Evolutionary conservation across 192 early-diverging fungal species (phyloP).

Genomic region (Backusella sp.): DNA sequence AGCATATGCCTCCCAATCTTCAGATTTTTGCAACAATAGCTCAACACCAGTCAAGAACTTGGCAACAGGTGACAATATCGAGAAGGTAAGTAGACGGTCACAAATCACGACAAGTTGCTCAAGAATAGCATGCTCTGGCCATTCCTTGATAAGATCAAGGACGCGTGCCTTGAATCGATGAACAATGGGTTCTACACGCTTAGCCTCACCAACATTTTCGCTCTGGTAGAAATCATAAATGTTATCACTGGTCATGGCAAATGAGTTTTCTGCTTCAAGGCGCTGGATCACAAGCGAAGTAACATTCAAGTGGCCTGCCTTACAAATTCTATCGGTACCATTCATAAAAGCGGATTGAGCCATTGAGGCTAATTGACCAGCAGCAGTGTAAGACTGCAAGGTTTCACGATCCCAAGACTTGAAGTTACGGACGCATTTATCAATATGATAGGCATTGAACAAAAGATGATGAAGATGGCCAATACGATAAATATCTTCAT

Average conservation of each 20-base stretch:
- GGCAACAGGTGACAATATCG: conserved; percentile 80
- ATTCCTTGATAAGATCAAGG: conserved; percentile 64
- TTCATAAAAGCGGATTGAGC: conserved; percentile 29
- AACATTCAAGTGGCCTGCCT: conserved; percentile 22
- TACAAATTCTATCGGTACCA: conserved; percentile 13
- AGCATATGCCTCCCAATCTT: conserved; percentile 95
- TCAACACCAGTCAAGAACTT: conserved; percentile 91
- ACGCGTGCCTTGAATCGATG: conserved; percentile 58
- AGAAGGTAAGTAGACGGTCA: conserved; percentile 59
- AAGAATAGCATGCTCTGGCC: conserved; percentile 92
- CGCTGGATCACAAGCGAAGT: conserved; percentile 21
- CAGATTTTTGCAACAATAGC: conserved; percentile 79
- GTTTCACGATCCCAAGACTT: conserved; percentile 17
- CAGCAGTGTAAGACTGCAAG: conserved; percentile 38
- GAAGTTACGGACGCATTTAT: conserved; percentile 3
- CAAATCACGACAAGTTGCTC: conserved; percentile 69
- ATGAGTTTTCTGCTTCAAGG: conserved; percentile 26
- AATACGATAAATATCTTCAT: conserved; percentile 44
- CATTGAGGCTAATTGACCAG: conserved; percentile 44
- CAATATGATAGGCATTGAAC: conserved; percentile 29
- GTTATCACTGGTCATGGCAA: conserved; percentile 29
- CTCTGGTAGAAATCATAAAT: conserved; percentile 93
- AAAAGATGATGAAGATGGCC: conserved; percentile 49
- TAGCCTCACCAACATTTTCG: conserved; percentile 72
- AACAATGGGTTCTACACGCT: conserved; percentile 61